Evolutionary conservation across 805 yeast genomes (phyloP), one percentile per base, ranked within the genome.

Genomic region (Kregervanrija delftensis): DNA sequence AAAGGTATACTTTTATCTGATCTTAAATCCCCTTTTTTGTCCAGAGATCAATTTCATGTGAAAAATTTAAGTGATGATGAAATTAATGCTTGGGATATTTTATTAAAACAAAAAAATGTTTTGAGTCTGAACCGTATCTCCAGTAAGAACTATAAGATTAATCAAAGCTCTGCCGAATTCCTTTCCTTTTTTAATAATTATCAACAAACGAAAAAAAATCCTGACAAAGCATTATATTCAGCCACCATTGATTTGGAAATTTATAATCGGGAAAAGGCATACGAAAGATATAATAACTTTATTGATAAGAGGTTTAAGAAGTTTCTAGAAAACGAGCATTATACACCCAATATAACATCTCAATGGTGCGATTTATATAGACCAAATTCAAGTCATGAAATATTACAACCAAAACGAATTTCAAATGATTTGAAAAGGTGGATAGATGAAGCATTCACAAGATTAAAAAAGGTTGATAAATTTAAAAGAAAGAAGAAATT

Each of bases 311-410:
- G 51, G 15, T 48, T 44, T 14, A 37, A 39, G 15, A 45, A 48
- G 35, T 41, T 58, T 17, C 33, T 49, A 6, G 40, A 41, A 2
- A 4, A 16, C 2, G 15, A 30, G 8, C 35, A 33, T 28, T 11
- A 35, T 37, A 34, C 30, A 15, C 4, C 33, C 3, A 49, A 57
- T 39, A 39, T 37, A 3, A 41, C 43, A 8, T 42, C 52, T 6
- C 65, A 56, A 39, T 73, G 76, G 77, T 63, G 68, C 46, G 73
- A 71, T 50, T 52, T 61, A n/a, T 74, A 73, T 51, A 63, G 60
- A 43, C 81, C 81, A 2, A 48, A 47, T 3, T 37, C 49, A 1
- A 57, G 65, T 22, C 48, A 52, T 1, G 66, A 70, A 8, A 60
- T 73, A 35, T 50, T 75, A 32, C 63, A 73, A 38, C 49, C 65